Conservation (phyloP, 2,329 filamentous ascomycete genomes). For the Fusarium papillatum region DNA sequence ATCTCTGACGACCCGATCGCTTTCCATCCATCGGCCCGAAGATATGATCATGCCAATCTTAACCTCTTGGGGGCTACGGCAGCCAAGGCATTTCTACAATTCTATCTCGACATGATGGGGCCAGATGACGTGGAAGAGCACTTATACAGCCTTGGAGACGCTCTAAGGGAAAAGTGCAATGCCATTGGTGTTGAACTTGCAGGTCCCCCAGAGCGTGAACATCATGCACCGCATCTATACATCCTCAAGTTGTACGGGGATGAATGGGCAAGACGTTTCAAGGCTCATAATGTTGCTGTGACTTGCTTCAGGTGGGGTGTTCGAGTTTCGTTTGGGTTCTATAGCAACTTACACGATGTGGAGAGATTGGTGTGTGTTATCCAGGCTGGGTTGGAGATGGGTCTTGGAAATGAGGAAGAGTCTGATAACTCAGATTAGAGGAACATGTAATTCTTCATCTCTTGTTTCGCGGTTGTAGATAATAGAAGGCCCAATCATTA, state of each 20-base stretch:
- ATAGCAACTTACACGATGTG: slow-evolving; percentile 16
- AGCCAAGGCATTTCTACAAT: slow-evolving; percentile 40
- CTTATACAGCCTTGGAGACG: slow-evolving; percentile 41
- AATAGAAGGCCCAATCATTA: background rate
- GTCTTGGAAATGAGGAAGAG: background rate
- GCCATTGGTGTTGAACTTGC: slow-evolving; percentile 38
- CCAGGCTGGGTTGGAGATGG: background rate
- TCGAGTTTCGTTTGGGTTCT: slow-evolving; percentile 39
- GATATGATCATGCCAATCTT: slow-evolving; percentile 49
- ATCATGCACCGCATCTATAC: slow-evolving; percentile 47
- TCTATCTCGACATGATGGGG: slow-evolving; percentile 45
- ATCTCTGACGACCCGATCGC: slow-evolving; percentile 27
- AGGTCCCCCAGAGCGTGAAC: slow-evolving; percentile 30
- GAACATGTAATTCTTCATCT: background rate
- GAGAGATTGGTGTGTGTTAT: slow-evolving; percentile 1
- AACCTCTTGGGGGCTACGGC: slow-evolving; percentile 41
- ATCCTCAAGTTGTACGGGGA: slow-evolving; percentile 40
- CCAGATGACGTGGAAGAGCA: slow-evolving; percentile 42
- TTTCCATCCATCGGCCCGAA: slow-evolving; percentile 40
- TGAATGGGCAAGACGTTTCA: slow-evolving; percentile 39
- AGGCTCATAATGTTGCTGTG: slow-evolving; percentile 19
- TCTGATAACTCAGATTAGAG: background rate
- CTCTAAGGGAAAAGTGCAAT: slow-evolving; percentile 29
- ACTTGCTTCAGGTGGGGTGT: slow-evolving; percentile 44
- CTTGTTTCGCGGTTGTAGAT: background rate